A percentile compares a stretch with the other conserved stretches of the same genome.
Conservation (phyloP, 495 filamentous ascomycete species). For the Cercophora newfieldiana region DNA sequence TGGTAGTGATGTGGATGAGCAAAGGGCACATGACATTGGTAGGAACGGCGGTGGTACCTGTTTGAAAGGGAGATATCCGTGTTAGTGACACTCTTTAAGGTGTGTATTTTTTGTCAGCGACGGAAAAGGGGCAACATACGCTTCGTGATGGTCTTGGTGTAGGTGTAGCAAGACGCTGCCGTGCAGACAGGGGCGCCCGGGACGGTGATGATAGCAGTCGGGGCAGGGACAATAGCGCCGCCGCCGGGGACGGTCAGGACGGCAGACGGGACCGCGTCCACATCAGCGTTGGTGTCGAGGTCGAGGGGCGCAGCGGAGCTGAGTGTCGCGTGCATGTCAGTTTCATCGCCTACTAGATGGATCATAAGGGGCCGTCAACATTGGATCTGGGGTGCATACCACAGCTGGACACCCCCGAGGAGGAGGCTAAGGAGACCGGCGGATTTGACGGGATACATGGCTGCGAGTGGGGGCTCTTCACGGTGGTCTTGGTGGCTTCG, state of each 20-base stretch:
- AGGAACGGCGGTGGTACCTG: not conserved
- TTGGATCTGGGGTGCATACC: not conserved
- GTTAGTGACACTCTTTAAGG: not conserved
- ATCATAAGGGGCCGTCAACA: not conserved
- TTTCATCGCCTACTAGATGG: not conserved
- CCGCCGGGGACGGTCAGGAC: not conserved
- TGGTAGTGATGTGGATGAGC: slow-evolving; percentile 2
- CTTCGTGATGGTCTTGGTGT: slow-evolving; percentile 16
- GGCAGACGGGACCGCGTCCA: not conserved
- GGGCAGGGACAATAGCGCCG: not conserved
- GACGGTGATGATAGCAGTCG: not conserved
- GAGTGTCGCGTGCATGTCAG: not conserved
- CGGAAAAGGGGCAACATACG: not conserved
- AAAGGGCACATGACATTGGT: slow-evolving; percentile 6
- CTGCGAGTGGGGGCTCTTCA: not conserved
- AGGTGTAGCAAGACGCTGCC: slow-evolving; percentile 22
- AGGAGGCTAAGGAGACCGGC: slow-evolving; percentile 11
- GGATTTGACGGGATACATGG: slow-evolving; percentile 9
- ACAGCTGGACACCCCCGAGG: not conserved
- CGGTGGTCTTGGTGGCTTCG: not conserved
- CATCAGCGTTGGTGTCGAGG: not conserved
- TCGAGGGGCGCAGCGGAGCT: not conserved
- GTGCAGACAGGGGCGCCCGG: not conserved
- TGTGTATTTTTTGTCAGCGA: not conserved
- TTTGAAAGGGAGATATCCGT: not conserved